Evolutionary conservation across 257 asterid species (phyloP).

Genomic region (Voacanga thouarsii): DNA sequence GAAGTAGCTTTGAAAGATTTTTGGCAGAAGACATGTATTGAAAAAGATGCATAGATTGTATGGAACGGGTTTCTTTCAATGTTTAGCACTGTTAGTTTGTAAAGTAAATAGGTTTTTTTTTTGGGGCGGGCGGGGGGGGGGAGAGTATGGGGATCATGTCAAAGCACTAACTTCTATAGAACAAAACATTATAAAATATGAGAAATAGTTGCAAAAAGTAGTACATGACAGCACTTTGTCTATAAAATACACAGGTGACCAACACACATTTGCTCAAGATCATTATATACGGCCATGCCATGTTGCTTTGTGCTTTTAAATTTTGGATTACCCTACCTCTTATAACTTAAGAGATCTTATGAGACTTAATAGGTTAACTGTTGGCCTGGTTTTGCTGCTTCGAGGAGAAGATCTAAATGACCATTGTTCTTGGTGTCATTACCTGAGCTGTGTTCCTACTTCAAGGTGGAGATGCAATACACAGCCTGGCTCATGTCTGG

Average conservation of each 20-base stretch:
- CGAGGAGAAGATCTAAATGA: slow-evolving; percentile 83
- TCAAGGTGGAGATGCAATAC: slow-evolving; percentile 80
- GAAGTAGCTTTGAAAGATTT: background rate
- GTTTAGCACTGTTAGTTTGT: background rate
- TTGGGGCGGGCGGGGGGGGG: no score
- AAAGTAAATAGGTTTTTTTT: background rate
- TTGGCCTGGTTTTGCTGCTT: slow-evolving; percentile 70
- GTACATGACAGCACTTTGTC: background rate
- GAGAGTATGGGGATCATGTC: background rate
- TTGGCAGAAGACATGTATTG: background rate
- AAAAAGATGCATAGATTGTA: no score
- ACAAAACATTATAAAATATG: background rate
- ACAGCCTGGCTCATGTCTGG: slow-evolving; percentile 66
- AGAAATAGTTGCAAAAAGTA: background rate
- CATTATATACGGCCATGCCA: background rate
- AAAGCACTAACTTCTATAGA: background rate
- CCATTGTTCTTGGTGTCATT: slow-evolving; percentile 90
- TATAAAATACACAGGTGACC: background rate
- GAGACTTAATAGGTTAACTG: slow-evolving; percentile 42
- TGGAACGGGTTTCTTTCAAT: background rate
- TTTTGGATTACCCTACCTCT: background rate
- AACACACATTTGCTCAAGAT: background rate
- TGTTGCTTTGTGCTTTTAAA: background rate
- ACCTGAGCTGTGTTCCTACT: slow-evolving; percentile 84
- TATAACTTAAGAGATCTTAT: background rate